Conservation (phyloP, 306 rosid genomes). For the Ormosia semicastrata region DNA sequence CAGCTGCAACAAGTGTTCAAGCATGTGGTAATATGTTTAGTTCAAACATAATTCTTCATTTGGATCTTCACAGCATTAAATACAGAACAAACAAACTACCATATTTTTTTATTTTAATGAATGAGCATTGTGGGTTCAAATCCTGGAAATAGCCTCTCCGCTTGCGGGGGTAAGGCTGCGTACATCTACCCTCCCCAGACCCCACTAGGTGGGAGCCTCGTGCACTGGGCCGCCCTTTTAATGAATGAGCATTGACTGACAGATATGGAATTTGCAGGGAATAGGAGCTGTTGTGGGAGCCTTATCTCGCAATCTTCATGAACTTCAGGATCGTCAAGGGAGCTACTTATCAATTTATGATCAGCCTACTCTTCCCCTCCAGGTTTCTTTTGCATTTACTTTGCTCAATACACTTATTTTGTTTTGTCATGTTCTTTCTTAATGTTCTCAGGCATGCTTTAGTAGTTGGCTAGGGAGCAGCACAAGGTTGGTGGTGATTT, state of each 20-base stretch:
- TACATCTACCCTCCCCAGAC: too few species aligned
- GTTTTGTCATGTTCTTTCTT: not conserved
- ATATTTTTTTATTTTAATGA: not conserved
- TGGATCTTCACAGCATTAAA: not conserved
- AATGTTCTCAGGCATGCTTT: not conserved
- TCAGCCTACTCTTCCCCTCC: slow-evolving; percentile 76
- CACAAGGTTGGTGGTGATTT: not conserved
- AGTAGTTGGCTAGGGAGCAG: slow-evolving; percentile 10
- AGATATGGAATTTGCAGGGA: slow-evolving; percentile 58
- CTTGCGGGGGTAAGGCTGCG: too few species aligned
- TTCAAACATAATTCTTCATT: slow-evolving; percentile 13
- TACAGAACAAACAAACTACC: not conserved
- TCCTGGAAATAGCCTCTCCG: too few species aligned
- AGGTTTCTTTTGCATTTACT: slow-evolving; percentile 56
- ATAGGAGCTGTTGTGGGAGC: slow-evolving; percentile 99
- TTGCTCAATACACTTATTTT: not conserved
- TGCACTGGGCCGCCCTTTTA: too few species aligned
- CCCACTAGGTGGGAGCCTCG: too few species aligned
- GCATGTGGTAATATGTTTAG: slow-evolving; percentile 83
- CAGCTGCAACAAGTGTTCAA: slow-evolving; percentile 99
- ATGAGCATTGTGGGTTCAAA: slow-evolving; percentile 32
- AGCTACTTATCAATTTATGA: slow-evolving; percentile 95
- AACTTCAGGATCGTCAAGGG: slow-evolving; percentile 96
- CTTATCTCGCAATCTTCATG: slow-evolving; percentile 95
- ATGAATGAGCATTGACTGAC: slow-evolving; percentile 28